Evolutionary conservation across 2,329 filamentous ascomycete genomes (phyloP).

Genomic region (Fusarium sulawesiense): DNA sequence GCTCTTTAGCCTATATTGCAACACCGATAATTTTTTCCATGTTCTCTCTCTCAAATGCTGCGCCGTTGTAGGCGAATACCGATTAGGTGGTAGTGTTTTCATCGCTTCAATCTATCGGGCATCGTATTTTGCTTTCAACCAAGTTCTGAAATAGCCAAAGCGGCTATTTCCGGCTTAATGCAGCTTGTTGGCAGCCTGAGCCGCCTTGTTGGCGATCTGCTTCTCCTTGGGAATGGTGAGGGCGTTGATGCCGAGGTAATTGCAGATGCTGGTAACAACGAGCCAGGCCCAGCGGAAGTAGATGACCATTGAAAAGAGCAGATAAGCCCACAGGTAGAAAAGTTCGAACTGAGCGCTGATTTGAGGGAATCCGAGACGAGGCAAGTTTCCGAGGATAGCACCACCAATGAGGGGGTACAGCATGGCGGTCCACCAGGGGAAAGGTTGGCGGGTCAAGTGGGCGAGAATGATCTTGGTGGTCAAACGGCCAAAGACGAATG

Average conservation of each 20-base stretch:
- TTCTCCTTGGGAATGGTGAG: conserved; percentile 81
- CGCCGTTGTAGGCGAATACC: conserved; percentile 34
- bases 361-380: conserved; percentile 76
- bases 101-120: conserved; percentile 10
- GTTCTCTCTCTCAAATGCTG: conserved; percentile 21
- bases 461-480: conserved; percentile 99
- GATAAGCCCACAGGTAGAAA: conserved; percentile 85
- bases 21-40: conserved; percentile 30
- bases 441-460: conserved; percentile 91
- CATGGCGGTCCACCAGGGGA: conserved; percentile 96
- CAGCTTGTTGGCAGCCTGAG: conserved; percentile 53
- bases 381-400: conserved; percentile 84
- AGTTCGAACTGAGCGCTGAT: conserved; percentile 76
- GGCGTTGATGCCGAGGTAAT: conserved; percentile 93
- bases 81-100: conserved; percentile 21
- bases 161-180: conserved; percentile 40
- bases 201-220: conserved; percentile 65
- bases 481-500: conserved; percentile 98
- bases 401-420: conserved; percentile 87
- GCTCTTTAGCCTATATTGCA: conserved; percentile 29
- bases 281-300: conserved; percentile 95
- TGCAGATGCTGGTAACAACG: conserved; percentile 91
- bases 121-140: neutral
- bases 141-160: neutral
- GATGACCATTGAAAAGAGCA: conserved; percentile 82